Evolutionary conservation across 768 basidiomycete species (phyloP).

Genomic region (Agaricus bisporus): DNA sequence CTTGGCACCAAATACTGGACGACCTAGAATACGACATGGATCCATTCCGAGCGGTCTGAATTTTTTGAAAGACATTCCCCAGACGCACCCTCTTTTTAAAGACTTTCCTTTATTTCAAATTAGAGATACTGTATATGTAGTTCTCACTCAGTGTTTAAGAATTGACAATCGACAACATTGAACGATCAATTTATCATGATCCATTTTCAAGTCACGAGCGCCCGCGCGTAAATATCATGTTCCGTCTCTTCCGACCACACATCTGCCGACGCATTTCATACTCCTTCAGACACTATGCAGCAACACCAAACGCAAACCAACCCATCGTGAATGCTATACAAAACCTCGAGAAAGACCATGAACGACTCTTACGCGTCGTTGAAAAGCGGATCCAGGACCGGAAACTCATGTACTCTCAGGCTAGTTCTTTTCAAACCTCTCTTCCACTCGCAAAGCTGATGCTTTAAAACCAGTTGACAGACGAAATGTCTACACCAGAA

Average conservation of each 20-base stretch:
- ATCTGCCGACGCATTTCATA: conserved; percentile 5
- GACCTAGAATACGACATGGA: neutral
- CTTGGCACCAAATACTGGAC: neutral
- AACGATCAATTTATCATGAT: neutral
- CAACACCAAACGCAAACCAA: neutral
- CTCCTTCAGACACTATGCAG: conserved; percentile 1
- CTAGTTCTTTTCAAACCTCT: conserved; percentile 14
- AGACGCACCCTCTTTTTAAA: no score
- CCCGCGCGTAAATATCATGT: conserved; percentile 4
- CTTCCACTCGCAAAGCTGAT: conserved; percentile 2
- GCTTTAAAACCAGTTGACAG: conserved; percentile 37
- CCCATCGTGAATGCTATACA: conserved; percentile 10
- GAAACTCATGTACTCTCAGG: conserved; percentile 37
- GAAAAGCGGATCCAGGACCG: conserved; percentile 49
- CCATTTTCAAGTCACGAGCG: neutral
- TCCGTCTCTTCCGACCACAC: conserved; percentile 5
- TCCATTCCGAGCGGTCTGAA: neutral
- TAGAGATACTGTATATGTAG: no score
- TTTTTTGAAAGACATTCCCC: no score
- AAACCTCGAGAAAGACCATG: conserved; percentile 36
- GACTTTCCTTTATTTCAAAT: no score
- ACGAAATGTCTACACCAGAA: conserved; percentile 44
- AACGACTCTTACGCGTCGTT: conserved; percentile 48
- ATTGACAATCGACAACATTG: no score
- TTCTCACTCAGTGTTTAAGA: no score